Evolutionary conservation across 805 yeast genomes (phyloP), one percentile per base, ranked within the genome.

Genomic region (Clavispora phyllophila): DNA sequence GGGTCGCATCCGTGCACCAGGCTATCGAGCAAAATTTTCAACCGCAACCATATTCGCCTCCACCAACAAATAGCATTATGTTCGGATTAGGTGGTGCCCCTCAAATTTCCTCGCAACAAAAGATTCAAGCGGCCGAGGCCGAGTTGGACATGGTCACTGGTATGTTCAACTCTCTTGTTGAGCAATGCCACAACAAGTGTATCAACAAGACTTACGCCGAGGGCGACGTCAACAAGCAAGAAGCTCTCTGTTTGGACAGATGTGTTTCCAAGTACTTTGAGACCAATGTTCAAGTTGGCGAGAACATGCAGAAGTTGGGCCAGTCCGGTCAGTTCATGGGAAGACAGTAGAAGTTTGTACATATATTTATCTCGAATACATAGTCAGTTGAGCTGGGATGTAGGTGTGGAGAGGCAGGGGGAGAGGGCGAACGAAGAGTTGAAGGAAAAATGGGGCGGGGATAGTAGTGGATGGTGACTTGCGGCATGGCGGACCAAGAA

Each of bases 71-170:
- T 23, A 35, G 27, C 26, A 40, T 23, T 24, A 84, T 84, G 91
- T 75, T 85, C 61, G 91, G 91, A 56, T 74, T 86, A 51, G 84
- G 83, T 49, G 75, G 79, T 46, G 75, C 84, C 52, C 90, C 91
- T 50, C 87, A 82, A 62, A 60, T 81, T 50, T 72, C 84, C 20
- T 76, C 88, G 32, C 84, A 82, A 50, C 89, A 84, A 63, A 86
- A 86, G 64, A 73, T 86, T 48, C 76, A 76, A 58, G 96, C 96
- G 53, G 99, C 99, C 40, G 98, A 91, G 70, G 87, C 96, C 44
- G 99, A 91, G 68, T 77, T 91, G 53, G 99, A 91, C 65, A 84
- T 93, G 82, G 96, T 91, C 55, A 90, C 97, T 31, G 96, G 93
- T 55, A 89, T 91, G 97, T 91, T 91, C 80, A 91, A 91, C 79